Evolutionary conservation across 108 stramenopile species (phyloP).

Genomic region (Chaetoceros tenuissimus): DNA sequence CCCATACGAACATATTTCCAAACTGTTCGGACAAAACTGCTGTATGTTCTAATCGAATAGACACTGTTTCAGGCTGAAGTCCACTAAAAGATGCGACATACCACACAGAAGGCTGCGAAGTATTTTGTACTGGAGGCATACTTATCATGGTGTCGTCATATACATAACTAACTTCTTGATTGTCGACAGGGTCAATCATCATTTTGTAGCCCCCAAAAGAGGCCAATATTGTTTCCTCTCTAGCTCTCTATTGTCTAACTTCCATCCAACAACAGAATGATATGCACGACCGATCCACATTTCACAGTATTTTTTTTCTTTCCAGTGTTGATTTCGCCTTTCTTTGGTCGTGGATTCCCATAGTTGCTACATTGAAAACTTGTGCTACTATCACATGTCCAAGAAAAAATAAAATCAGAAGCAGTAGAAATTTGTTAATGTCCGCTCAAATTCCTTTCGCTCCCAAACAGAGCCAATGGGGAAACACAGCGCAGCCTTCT

Average conservation of each 20-base stretch:
- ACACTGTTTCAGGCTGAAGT: slow-evolving; percentile 8
- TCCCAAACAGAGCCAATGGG: no score
- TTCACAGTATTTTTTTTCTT: no score
- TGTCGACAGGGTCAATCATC: slow-evolving; percentile 23
- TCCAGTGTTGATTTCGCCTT: no score
- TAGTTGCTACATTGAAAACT: no score
- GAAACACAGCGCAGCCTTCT: no score
- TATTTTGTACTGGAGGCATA: slow-evolving; percentile 17
- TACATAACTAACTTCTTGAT: slow-evolving; percentile 33
- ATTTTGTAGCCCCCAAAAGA: slow-evolving; percentile 36
- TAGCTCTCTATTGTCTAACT: not conserved
- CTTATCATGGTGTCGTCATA: slow-evolving; percentile 29
- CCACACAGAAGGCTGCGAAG: slow-evolving; percentile 18
- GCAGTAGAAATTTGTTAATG: no score
- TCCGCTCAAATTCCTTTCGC: no score
- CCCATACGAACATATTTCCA: slow-evolving; percentile 31
- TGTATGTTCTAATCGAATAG: slow-evolving; percentile 24
- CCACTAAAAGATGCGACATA: slow-evolving; percentile 3
- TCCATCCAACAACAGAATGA: slow-evolving; percentile 39
- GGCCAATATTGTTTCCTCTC: slow-evolving; percentile 13
- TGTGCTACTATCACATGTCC: no score
- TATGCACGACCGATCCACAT: slow-evolving; percentile 31
- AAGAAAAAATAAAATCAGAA: no score
- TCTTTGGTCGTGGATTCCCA: no score
- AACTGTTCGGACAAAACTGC: slow-evolving; percentile 17